Percentiles rank a stretch among this genome's conserved stretches.
Evolutionary conservation across 768 basidiomycete species (phyloP).

Genomic region (Amylocystis lapponica): DNA sequence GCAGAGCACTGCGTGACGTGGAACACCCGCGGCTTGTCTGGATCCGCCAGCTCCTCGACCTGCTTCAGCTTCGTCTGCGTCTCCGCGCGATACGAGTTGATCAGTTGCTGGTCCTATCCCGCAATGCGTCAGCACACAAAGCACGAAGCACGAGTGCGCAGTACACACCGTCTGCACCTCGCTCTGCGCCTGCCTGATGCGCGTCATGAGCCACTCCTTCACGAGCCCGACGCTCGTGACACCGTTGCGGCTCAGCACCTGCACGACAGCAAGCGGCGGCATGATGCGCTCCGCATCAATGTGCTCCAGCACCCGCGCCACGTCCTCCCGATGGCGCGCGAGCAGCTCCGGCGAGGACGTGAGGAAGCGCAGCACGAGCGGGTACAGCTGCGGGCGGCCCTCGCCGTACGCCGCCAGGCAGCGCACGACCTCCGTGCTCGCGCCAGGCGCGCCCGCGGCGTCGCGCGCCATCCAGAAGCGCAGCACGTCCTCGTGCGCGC

Average conservation of each 20-base stretch:
- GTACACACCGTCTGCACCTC: constrained; percentile 75
- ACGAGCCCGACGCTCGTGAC: constrained; percentile 90
- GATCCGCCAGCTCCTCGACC: constrained; percentile 74
- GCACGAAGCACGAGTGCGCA: constrained; percentile 1
- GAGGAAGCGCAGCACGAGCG: constrained; percentile 83
- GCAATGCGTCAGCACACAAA: background rate
- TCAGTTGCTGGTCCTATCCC: constrained; percentile 84
- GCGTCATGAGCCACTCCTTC: constrained; percentile 82
- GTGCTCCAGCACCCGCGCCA: constrained; percentile 64
- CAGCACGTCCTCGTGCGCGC: constrained; percentile 94
- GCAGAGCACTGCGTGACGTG: constrained; percentile 91
- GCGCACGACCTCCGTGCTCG: constrained; percentile 56
- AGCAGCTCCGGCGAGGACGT: constrained; percentile 77
- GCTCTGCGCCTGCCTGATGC: constrained; percentile 65
- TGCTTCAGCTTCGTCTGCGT: constrained; percentile 75
- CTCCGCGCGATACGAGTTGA: constrained; percentile 84
- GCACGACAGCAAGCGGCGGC: constrained; percentile 85
- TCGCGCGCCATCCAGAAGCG: constrained; percentile 81
- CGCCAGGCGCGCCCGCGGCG: constrained; percentile 26
- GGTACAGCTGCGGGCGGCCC: constrained; percentile 69
- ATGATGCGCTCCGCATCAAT: constrained; percentile 81
- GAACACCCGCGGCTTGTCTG: constrained; percentile 79
- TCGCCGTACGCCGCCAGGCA: constrained; percentile 74
- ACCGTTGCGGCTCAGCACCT: constrained; percentile 81
- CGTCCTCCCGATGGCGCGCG: constrained; percentile 61